These are phyloP conservation scores for Saccharum hybrid DNA, from an alignment of 202 grass and related monocot genomes.

Conservation along the genomic window DNA sequence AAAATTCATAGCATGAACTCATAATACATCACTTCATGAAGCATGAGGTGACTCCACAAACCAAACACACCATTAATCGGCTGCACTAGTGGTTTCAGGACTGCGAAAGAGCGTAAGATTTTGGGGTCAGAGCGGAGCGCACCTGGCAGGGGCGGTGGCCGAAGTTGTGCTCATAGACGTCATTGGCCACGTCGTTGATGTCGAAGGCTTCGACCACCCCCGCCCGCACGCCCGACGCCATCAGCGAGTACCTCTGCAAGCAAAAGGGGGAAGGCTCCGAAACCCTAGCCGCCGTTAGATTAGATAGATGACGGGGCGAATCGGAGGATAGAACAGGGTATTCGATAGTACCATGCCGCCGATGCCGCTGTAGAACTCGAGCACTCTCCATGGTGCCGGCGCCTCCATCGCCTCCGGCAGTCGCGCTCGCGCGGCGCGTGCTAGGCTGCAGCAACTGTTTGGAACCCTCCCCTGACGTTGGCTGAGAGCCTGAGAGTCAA, in stretches of 20 bases:
- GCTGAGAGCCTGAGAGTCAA: too few relatives aligned
- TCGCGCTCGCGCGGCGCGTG: not conserved
- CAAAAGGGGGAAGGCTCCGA: not conserved
- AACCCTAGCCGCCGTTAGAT: conserved; percentile 57
- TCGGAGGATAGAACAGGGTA: not conserved
- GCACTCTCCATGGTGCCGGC: conserved; percentile 56
- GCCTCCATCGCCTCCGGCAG: conserved; percentile 38
- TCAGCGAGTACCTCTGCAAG: conserved; percentile 82
- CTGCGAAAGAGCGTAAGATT: not conserved
- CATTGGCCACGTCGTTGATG: conserved; percentile 88
- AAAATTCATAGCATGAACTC: too few relatives aligned
- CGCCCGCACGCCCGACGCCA: conserved; percentile 58
- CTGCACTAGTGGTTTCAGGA: not conserved
- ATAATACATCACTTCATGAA: too few relatives aligned
- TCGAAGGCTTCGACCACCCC: conserved; percentile 93
- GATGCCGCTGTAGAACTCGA: conserved; percentile 99
- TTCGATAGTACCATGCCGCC: conserved; percentile 71
- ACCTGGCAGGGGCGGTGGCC: conserved; percentile 91
- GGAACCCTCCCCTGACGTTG: not conserved
- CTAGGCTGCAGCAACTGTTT: not conserved
- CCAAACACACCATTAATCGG: not conserved
- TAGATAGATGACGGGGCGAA: not conserved
- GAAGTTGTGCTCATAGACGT: conserved; percentile 93
- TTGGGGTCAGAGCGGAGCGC: not conserved
- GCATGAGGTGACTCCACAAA: too few relatives aligned